Evolutionary conservation across 345 rosid genomes (phyloP), one percentile per base, ranked within the genome.

Genomic region (Citrus medica): DNA sequence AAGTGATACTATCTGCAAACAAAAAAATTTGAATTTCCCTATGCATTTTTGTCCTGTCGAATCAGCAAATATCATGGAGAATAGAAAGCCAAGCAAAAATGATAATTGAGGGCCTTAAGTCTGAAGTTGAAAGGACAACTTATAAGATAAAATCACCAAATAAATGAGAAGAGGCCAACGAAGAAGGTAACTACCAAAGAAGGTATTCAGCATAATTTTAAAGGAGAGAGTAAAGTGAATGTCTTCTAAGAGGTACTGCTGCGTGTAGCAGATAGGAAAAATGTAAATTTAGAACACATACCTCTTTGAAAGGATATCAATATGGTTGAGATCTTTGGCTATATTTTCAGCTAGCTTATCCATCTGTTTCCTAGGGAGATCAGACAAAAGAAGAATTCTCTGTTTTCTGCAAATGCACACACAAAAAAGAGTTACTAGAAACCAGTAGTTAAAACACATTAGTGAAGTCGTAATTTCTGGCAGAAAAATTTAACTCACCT

Each of bases 281-380:
- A 46, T 46, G 51, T 12, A 42, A 42, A 28, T 32, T 68, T 53
- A 76, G 48, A 67, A 65, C 9, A 78, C 76, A 38, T 77, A 92
- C 98, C 99, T 96, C 86, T 93, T 96, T 53, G 97, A 89, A 53
- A 96, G 97, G 76, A 96, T 80, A 81, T 93, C 99, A 79, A 93
- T 89, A 80, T 96, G 97, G 83, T 79, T 84, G 77, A 91, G 90
- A 85, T 96, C 99, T 85, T 81, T 96, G 76, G 91, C 83, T 56
- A 89, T 80, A 76, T 79, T 86, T 70, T 96, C 99, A 76, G 95
- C 94, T 58, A 92, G 71, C 88, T 85, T 90, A 81, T 96, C 97
- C 82, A 93, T 92, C 86, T 96, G 97, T 87, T 92, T 96, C 89
- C 99, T 87, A 27, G 99, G 99, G 82, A 91, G 88, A 87, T 95